A percentile compares a stretch with the other conserved stretches of the same genome.
These are phyloP conservation scores for Apophysomyces elegans DNA, from an alignment of 371 early-diverging fungal genomes.

Conservation along the genomic window DNA sequence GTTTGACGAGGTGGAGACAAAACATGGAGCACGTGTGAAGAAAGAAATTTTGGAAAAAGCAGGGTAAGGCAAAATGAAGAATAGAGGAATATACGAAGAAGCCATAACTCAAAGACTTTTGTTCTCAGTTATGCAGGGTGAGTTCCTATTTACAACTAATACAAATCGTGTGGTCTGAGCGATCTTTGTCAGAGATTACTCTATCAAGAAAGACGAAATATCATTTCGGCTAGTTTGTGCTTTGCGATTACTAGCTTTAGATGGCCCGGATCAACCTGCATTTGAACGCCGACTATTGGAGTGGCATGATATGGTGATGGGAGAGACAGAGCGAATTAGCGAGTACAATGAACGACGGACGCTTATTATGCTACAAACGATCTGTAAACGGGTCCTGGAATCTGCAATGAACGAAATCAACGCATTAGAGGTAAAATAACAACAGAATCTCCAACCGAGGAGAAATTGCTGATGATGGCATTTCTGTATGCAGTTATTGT, in stretches of 20 bases:
- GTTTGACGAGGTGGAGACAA: slow-evolving; percentile 43
- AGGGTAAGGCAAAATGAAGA: slow-evolving; percentile 37
- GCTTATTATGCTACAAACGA: slow-evolving; percentile 38
- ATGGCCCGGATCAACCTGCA: slow-evolving; percentile 33
- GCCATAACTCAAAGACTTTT: not conserved
- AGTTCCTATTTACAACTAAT: not conserved
- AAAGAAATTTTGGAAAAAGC: slow-evolving; percentile 50
- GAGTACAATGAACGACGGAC: slow-evolving; percentile 55
- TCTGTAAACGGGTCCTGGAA: slow-evolving; percentile 27
- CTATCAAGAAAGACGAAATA: slow-evolving; percentile 52
- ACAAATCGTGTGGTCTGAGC: not conserved
- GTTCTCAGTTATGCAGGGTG: slow-evolving; percentile 31
- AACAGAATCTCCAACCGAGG: too few relatives aligned
- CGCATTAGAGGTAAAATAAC: slow-evolving; percentile 23
- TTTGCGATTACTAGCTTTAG: slow-evolving; percentile 48
- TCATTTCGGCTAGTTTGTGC: slow-evolving; percentile 57
- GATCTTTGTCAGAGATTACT: slow-evolving; percentile 50
- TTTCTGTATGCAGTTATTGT: not conserved
- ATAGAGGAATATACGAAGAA: too few relatives aligned
- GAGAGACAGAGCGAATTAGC: slow-evolving; percentile 55
- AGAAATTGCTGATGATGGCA: not conserved
- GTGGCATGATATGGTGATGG: slow-evolving; percentile 63
- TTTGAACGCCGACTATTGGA: slow-evolving; percentile 43
- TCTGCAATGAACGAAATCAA: slow-evolving; percentile 21
- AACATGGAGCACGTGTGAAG: slow-evolving; percentile 42